Percentiles rank a stretch among this genome's conserved stretches.
Evolutionary conservation across 768 basidiomycete species (phyloP).

Genomic region (Mycena crocata): DNA sequence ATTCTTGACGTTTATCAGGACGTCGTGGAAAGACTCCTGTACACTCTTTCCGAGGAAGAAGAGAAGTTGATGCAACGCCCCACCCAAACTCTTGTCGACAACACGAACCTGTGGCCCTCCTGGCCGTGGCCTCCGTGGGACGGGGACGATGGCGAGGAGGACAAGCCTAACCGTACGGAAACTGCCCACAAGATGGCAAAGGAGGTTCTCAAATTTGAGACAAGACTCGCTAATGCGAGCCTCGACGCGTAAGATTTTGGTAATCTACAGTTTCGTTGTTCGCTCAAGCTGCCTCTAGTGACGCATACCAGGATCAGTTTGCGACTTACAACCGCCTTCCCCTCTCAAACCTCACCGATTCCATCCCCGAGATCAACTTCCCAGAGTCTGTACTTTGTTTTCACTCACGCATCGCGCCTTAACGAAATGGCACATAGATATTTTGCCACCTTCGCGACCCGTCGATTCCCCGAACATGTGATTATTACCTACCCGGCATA

Average conservation of each 20-base stretch:
- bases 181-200: constrained; percentile 74
- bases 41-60: constrained; percentile 64
- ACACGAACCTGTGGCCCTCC: constrained; percentile 74
- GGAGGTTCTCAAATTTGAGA: constrained; percentile 83
- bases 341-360: constrained; percentile 73
- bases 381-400: no score
- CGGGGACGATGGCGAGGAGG: constrained; percentile 63
- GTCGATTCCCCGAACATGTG: constrained; percentile 78
- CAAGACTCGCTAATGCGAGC: constrained; percentile 78
- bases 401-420: no score
- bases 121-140: constrained; percentile 93
- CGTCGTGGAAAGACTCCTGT: constrained; percentile 76
- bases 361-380: constrained; percentile 84
- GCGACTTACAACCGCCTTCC: constrained; percentile 89
- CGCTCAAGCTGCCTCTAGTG: constrained; percentile 50
- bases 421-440: no score
- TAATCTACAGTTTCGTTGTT: neutral
- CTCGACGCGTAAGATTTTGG: constrained; percentile 73
- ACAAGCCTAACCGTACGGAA: constrained; percentile 64
- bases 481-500: constrained; percentile 89
- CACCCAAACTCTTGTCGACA: constrained; percentile 34
- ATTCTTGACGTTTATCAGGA: constrained; percentile 77
- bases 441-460: constrained; percentile 85
- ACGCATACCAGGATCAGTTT: constrained; percentile 83
- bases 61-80: constrained; percentile 44